phyloP scores from a whole-genome alignment of 129 eudicot species.

The Flaveria ramosissima region DNA sequence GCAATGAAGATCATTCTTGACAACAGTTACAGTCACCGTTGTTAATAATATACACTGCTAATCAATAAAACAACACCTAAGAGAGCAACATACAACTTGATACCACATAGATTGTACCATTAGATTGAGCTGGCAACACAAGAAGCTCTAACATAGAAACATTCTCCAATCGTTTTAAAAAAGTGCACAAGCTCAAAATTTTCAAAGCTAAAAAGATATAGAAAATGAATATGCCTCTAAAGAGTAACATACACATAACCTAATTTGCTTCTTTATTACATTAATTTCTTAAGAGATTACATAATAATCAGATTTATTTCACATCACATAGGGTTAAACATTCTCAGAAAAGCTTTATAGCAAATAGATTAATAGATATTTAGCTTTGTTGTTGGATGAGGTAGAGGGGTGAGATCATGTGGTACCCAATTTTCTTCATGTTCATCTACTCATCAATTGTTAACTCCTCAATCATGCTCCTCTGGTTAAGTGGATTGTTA shows the following conservation, averaged over 20 bases:
- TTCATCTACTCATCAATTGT: slow-evolving; percentile 52
- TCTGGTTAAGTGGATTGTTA: slow-evolving; percentile 50
- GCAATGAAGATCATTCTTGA: too few relatives aligned
- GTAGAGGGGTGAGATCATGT: not conserved
- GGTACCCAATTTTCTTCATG: slow-evolving; percentile 22
- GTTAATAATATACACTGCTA: too few relatives aligned
- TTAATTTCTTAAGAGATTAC: slow-evolving; percentile 17
- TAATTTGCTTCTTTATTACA: slow-evolving; percentile 18
- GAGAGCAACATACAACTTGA: too few relatives aligned
- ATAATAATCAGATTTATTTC: slow-evolving; percentile 17
- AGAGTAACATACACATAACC: slow-evolving; percentile 1
- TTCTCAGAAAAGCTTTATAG: slow-evolving; percentile 18
- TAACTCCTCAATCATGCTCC: slow-evolving; percentile 62
- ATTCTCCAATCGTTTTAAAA: too few relatives aligned
- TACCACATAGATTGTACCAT: too few relatives aligned
- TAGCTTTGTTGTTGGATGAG: not conserved
- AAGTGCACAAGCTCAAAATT: too few relatives aligned
- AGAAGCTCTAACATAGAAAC: too few relatives aligned
- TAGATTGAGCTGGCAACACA: too few relatives aligned
- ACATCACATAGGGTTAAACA: slow-evolving; percentile 32
- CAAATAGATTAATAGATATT: slow-evolving; percentile 5
- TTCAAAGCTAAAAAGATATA: too few relatives aligned
- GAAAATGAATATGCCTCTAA: too few relatives aligned
- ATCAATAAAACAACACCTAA: too few relatives aligned
- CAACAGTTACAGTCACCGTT: too few relatives aligned